Evolutionary conservation across 2,329 filamentous ascomycete species (phyloP), one percentile per base, ranked within the genome.

Genomic region (Coniochaeta sp.): DNA sequence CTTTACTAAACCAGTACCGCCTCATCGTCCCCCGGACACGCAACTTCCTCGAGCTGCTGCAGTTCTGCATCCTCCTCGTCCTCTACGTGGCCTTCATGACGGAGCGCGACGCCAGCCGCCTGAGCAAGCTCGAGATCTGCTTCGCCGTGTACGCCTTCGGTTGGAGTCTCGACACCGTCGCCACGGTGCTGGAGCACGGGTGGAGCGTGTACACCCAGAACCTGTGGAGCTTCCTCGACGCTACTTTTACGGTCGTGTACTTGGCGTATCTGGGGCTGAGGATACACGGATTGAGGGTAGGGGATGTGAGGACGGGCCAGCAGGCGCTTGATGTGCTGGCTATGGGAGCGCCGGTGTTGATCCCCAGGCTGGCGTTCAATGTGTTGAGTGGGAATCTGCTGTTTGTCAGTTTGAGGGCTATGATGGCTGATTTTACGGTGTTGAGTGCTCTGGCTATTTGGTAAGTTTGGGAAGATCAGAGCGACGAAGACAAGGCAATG

Each of bases 391-490:
- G 92, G 61, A 94, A 94, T 61, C 79, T 95, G 67, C 81, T 94
- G 1, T 91, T 95, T 62, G 77, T 95, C 51, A 88, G 87, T 0
- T 72, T 95, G 3, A 76, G 89, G 48, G 87, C 87, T 7, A 94
- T 94, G 88, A 88, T 95, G 80, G 82, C 82, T 6, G 86, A 95
- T 63, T 95, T 95, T 61, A 83, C 86, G n/a, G 74, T 89, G 46
- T 74, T 94, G 3, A 91, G 87, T 0, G 72, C 84, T 2, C 72
- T 95, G 28, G 86, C 88, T 6, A 80, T 80, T 3, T 95, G 89
- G 89, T 58, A 27, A 51, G 55, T 50, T 38, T 64, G 48, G 52
- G 59, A 53, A 50, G 24, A 26, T 40, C 10, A 12, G 9, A 7
- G 12, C n/a, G n/a, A 22, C 18, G 6, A 10, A 38, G n/a, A 16